Conservation (phyloP, 176 grass and related monocot genomes). For the Carex littledalei region DNA sequence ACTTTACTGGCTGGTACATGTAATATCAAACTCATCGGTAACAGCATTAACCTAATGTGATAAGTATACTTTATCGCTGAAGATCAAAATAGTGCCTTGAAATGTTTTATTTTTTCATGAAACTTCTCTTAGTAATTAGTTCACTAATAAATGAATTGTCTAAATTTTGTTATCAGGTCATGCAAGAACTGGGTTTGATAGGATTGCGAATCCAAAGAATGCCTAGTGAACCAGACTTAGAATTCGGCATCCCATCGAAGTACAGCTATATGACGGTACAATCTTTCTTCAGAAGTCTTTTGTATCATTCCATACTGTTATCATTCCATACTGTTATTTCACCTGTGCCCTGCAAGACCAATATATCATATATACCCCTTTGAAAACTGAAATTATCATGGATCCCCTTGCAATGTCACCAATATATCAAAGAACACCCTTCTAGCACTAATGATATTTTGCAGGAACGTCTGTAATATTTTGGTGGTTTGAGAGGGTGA, state of each 20-base stretch:
- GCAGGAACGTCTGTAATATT: not conserved
- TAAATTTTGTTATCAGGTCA: constrained; percentile 53
- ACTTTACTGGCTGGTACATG: not conserved
- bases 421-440: not conserved
- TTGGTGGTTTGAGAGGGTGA: not conserved
- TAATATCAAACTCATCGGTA: not conserved
- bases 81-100: constrained; percentile 5
- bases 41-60: not conserved
- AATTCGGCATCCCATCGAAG: constrained; percentile 91
- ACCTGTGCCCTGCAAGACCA: not conserved
- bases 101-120: not conserved
- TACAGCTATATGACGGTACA: constrained; percentile 94
- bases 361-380: not conserved
- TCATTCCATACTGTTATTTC: not conserved
- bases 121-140: not conserved
- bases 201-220: constrained; percentile 97
- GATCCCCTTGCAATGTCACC: not conserved
- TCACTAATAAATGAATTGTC: constrained; percentile 26
- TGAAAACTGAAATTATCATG: not conserved
- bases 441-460: not conserved
- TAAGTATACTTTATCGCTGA: not conserved
- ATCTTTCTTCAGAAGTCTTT: constrained; percentile 7
- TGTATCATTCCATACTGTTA: not conserved
- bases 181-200: constrained; percentile 98
- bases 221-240: constrained; percentile 72